Percentiles rank a stretch among this genome's conserved stretches.
phyloP scores from a whole-genome alignment of 2,329 filamentous ascomycete genomes.

The Gyromitra esculenta region DNA sequence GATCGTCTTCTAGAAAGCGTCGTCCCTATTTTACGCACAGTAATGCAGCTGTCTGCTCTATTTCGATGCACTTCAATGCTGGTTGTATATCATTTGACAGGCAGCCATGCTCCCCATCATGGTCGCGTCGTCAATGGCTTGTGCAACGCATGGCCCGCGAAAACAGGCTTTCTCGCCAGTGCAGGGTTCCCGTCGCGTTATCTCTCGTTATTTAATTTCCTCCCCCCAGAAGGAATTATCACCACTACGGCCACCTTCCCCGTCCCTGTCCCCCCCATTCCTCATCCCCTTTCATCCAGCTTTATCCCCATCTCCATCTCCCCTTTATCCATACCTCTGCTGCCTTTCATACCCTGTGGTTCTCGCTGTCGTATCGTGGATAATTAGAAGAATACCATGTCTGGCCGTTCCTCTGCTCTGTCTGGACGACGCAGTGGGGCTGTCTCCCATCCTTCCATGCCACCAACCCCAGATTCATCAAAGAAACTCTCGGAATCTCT shows the following conservation, averaged over 20 bases:
- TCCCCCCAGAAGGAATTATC: conserved; percentile 36
- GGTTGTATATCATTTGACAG: conserved; percentile 45
- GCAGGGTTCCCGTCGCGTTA: conserved; percentile 40
- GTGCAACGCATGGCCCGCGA: conserved; percentile 15
- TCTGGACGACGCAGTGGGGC: conserved; percentile 30
- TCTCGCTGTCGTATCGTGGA: conserved; percentile 7
- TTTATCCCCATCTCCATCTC: conserved; percentile 1
- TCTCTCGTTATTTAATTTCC: conserved; percentile 45
- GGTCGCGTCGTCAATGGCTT: conserved; percentile 24
- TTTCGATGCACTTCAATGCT: conserved; percentile 31
- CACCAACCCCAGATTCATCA: conserved; percentile 40
- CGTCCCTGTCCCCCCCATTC: conserved; percentile 26
- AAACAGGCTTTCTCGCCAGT: conserved; percentile 20
- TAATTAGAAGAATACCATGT: conserved; percentile 18
- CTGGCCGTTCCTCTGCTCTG: conserved; percentile 36
- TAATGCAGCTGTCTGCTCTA: not conserved
- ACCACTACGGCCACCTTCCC: conserved; percentile 3
- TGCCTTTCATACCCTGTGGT: conserved; percentile 14
- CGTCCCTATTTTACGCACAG: not conserved
- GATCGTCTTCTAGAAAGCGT: conserved; percentile 8
- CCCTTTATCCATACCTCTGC: not conserved
- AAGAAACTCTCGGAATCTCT: conserved; percentile 51
- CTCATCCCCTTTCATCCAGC: conserved; percentile 1
- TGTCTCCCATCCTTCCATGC: conserved; percentile 30
- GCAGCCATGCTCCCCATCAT: conserved; percentile 7